Evolutionary conservation across 2,329 filamentous ascomycete genomes (phyloP).

Genomic region (Tolypocladium capitatum): DNA sequence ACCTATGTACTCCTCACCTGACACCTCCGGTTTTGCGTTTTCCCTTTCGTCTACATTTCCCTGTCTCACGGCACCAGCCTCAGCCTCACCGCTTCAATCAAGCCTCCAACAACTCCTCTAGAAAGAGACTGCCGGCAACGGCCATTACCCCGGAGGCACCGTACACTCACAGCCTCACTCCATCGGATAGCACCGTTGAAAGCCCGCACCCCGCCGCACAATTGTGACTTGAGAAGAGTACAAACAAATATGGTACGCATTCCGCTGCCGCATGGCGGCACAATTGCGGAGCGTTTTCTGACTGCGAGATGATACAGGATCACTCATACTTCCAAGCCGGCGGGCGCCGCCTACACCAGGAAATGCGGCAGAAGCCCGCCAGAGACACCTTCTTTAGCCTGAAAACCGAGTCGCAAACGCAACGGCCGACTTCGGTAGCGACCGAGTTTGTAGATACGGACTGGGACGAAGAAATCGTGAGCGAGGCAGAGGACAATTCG

Average conservation of each 20-base stretch:
- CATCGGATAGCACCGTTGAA: not conserved
- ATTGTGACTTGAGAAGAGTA: conserved; percentile 2
- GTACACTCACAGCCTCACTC: not conserved
- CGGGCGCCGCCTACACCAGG: conserved; percentile 26
- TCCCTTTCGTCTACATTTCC: conserved; percentile 10
- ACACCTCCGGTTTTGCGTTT: conserved; percentile 19
- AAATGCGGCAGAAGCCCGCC: conserved; percentile 38
- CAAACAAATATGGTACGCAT: conserved; percentile 21
- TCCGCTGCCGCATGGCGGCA: too few species aligned
- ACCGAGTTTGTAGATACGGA: conserved; percentile 74
- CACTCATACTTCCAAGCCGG: conserved; percentile 21
- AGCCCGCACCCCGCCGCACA: not conserved
- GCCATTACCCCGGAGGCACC: conserved; percentile 12
- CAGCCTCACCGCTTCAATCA: not conserved
- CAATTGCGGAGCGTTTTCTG: not conserved
- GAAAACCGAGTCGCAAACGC: conserved; percentile 31
- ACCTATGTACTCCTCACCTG: conserved; percentile 20
- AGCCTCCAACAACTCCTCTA: not conserved
- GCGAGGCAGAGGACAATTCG: conserved; percentile 51
- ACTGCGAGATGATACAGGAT: conserved; percentile 14
- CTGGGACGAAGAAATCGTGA: conserved; percentile 44
- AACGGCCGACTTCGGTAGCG: conserved; percentile 53
- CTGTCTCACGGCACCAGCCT: conserved; percentile 14
- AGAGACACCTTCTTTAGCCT: conserved; percentile 50
- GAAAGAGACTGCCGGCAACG: conserved; percentile 24